Base-by-base conservation (phyloP, 306 rosid genomes). In the Dalbergia cultrata region DNA sequence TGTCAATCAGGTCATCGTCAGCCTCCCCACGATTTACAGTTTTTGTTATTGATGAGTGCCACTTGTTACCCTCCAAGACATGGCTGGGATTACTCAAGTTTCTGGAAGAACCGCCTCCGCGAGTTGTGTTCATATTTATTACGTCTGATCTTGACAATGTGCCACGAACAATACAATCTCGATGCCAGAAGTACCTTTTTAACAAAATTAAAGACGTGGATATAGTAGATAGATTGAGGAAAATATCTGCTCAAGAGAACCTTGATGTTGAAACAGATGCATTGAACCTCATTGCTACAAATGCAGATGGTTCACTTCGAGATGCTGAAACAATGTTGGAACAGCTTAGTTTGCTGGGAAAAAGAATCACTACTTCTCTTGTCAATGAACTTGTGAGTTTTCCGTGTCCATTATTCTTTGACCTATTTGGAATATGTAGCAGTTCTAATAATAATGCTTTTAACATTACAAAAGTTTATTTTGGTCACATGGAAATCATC, bases 241-340 rank as follows among this genome's bases (percentile, higher is more conserved):
- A 87, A 71, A 88, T 95, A 85, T 88, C 93, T 79, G 80, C 86
- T 34, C 87, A 87, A 50, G 99, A 95, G 78, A 92, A 80, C 83
- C 84, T 95, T 33, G 97, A 95, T 76, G 90, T 89, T 79, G 98
- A 93, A 83, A 81, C 87, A 66, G 97, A 93, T 88, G 97, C 99
- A n/a, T 82, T 95, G 83, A 93, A 93, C 70, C 92, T 95, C 87
- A 95, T 95, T 83, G 98, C 98, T 43, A 72, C 86, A 88, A 93
- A 95, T 83, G 99, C 98, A 13, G 97, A 95, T 80, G 99, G 99
- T 82, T 93, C 98, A 49, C 99, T 95, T 89, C 91, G 94, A 75
- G 99, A 93, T 76, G 98, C 98, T 44, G 99, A 93, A 92, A 95
- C 99, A 67, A 95, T 93, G 98, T 79, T 95, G 70, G 99, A 95